Base-by-base conservation (phyloP, 129 eudicot genomes). In the sunflower (Helianthus annuus) region DNA sequence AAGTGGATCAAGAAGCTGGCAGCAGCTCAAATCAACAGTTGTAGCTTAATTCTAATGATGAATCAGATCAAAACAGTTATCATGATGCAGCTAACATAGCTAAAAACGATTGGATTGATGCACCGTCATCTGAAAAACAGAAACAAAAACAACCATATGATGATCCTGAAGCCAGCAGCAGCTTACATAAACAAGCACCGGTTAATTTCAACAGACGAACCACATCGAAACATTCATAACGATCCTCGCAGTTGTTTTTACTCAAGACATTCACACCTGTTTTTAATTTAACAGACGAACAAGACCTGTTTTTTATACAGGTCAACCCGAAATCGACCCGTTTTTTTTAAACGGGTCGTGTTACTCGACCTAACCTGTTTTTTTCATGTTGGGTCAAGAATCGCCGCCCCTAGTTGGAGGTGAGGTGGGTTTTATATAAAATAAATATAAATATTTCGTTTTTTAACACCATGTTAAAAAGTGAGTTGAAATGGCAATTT, bases 51-150 rank as follows among this genome's bases (percentile, higher is more conserved):
- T 55, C 76, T 10, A 29, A 48, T 22, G 45, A 57, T 40, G 74
- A 70, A 54, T 48, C 84, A 42, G 69, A 29, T 64, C 75, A 17
- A 69, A 59, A 46, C 52, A 64, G 54, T 73, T 51, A 48, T 48
- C 69, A 48, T 46, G 39, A 32, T 73, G 66, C 81, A 79, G 89
- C 85, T 76, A 83, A 79, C 45, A 48, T 58, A 49, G 55, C 56
- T 42, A 71, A 64, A 76, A 78, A 32, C 27, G 72, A 57, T 48
- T 38, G 22, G 55, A 45, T 48, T 10, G 78, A 73, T 16, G 59
- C 57, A 38, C 69, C 40, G 64, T 49, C 73, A 13, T 24, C 16
- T 7, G 24, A 56, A 74, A 80, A 73, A 34, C 19, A 19, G 48
- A 70, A 73, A 34, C 19, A 19, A 40, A 70, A 67, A 42, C 81